These are phyloP conservation scores for Cryptococcus sp. DNA, from an alignment of 1,284 basidiomycete species.

Conservation along the genomic window DNA sequence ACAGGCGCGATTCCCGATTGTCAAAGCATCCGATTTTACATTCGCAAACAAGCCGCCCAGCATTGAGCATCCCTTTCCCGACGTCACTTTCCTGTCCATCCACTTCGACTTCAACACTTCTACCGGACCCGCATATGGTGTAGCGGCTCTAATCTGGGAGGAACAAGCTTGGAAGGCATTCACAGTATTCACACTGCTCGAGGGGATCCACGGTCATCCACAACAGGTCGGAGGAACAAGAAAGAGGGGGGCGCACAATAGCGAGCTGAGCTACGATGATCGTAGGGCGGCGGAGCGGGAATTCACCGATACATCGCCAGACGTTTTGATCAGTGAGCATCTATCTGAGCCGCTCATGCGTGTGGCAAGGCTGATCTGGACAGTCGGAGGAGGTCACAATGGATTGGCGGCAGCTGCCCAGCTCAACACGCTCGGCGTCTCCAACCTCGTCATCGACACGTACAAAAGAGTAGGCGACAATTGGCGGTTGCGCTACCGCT, in stretches of 20 bases:
- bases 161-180: conserved; percentile 57
- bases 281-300: conserved; percentile 42
- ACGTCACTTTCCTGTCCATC: conserved; percentile 57
- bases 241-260: conserved; percentile 29
- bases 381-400: conserved; percentile 60
- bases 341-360: neutral
- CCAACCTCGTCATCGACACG: conserved; percentile 55
- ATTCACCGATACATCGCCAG: conserved; percentile 33
- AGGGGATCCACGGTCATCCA: conserved; percentile 54
- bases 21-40: conserved; percentile 47
- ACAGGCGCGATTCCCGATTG: conserved; percentile 45
- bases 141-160: conserved; percentile 55
- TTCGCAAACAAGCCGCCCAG: conserved; percentile 46
- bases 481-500: conserved; percentile 56
- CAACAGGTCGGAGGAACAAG: conserved; percentile 49
- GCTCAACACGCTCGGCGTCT: conserved; percentile 54
- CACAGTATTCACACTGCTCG: conserved; percentile 57
- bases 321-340: conserved; percentile 47
- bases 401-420: conserved; percentile 59
- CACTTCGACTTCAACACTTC: conserved; percentile 59
- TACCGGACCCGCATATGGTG: conserved; percentile 52
- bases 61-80: conserved; percentile 52
- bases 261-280: conserved; percentile 28
- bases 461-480: conserved; percentile 55
- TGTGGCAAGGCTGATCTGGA: neutral